Percentiles rank a stretch among this genome's conserved stretches.
Conservation (phyloP, 2,329 filamentous ascomycete species). For the Nothophaeocryptopus gaeumannii region DNA sequence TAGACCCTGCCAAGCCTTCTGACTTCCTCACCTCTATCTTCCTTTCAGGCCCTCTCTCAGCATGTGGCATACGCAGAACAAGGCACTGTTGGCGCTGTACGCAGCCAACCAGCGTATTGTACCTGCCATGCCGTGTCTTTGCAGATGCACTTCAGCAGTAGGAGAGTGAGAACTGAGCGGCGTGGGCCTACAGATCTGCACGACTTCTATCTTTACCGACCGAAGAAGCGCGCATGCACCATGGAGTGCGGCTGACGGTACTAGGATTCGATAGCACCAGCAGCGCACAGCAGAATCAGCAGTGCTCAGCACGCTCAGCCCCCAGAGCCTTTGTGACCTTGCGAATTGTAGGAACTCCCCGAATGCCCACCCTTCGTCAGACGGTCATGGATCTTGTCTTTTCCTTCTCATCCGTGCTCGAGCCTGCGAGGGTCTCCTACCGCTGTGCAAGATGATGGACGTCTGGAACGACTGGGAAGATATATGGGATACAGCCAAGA, state of each 20-base stretch:
- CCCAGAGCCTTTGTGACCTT: slow-evolving; percentile 9
- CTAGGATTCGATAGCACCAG: slow-evolving; percentile 6
- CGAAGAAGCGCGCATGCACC: neutral
- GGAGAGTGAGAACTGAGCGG: neutral
- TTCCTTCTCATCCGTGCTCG: neutral
- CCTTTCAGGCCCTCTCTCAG: neutral
- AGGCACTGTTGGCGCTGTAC: slow-evolving; percentile 4
- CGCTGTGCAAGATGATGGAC: neutral
- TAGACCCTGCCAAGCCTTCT: no score
- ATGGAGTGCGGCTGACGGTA: slow-evolving; percentile 12
- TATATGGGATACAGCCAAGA: neutral
- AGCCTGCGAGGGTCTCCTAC: neutral
- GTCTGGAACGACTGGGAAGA: slow-evolving; percentile 1
- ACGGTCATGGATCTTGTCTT: slow-evolving; percentile 6
- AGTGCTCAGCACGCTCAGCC: slow-evolving; percentile 14
- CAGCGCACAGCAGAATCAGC: neutral
- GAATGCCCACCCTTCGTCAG: neutral
- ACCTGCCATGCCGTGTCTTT: no score
- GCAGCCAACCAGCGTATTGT: neutral
- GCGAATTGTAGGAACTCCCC: slow-evolving; percentile 5
- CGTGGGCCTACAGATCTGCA: neutral
- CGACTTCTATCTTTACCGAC: slow-evolving; percentile 6
- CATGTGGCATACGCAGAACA: neutral
- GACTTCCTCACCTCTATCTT: neutral
- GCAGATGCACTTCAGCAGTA: neutral